These are phyloP conservation scores for Exophiala alcalophila DNA, from an alignment of 2,329 filamentous ascomycete genomes.

Conservation along the genomic window DNA sequence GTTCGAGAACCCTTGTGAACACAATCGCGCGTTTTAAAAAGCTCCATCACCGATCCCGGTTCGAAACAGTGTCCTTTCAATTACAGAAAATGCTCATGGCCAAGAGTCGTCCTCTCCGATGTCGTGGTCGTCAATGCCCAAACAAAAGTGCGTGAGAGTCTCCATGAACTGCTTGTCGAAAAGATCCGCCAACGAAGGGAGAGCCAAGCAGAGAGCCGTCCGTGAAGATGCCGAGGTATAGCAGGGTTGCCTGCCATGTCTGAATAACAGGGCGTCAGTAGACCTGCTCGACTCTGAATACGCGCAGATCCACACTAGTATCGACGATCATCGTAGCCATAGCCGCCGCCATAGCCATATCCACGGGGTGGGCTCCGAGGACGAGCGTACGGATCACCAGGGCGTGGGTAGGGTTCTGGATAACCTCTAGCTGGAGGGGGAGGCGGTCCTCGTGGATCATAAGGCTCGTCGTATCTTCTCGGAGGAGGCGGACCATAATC, in stretches of 20 bases:
- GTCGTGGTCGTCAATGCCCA: constrained; percentile 5
- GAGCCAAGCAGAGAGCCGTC: neutral
- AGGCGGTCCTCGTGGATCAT: constrained; percentile 54
- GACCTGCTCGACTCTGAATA: too few species aligned
- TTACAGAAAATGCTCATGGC: constrained; percentile 9
- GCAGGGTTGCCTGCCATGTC: too few species aligned
- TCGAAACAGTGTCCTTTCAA: constrained; percentile 5
- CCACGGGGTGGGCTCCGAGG: constrained; percentile 28
- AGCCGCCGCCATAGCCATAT: constrained; percentile 27
- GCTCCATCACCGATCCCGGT: too few species aligned
- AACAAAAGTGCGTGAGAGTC: constrained; percentile 2
- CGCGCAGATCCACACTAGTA: constrained; percentile 19
- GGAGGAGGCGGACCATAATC: constrained; percentile 70
- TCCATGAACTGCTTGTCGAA: neutral
- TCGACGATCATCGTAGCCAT: constrained; percentile 29
- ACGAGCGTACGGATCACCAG: constrained; percentile 39
- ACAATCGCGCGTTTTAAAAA: too few species aligned
- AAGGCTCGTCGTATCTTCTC: constrained; percentile 70
- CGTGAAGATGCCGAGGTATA: too few species aligned
- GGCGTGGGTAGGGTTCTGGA: constrained; percentile 59
- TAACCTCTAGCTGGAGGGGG: constrained; percentile 55
- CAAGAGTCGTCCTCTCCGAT: constrained; percentile 7
- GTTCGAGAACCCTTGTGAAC: too few species aligned
- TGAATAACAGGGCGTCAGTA: too few species aligned
- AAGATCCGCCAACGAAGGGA: neutral